Base-by-base conservation (phyloP, 2,329 filamentous ascomycete genomes). In the Claviceps capensis region DNA sequence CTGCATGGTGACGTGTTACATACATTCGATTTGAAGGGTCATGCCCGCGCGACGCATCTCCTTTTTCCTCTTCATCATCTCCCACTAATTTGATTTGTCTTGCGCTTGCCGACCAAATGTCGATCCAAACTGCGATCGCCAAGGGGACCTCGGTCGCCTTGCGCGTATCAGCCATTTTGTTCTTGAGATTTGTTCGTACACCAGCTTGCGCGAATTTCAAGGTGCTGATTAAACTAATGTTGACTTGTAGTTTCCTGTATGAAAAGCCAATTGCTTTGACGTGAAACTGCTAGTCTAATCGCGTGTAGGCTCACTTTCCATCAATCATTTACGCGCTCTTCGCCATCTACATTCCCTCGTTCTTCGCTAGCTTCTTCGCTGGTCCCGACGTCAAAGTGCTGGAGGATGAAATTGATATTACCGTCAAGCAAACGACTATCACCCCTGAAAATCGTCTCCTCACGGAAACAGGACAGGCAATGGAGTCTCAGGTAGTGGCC, bases 261-360 rank as follows among this genome's bases (percentile, higher is more conserved):
- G 66, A 22, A 26, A 36, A 9, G 11, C 6, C 17, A 45, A 46
- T 41, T 14, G 26, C 14, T 14, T 37, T n/a, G 30, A 40, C n/a
- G 26, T 37, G 46, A 17, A 41, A 55, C 14, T 26, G 6, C 17
- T 30, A 47, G 19, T 16, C 54, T 54, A 53, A 59, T 50, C 41
- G 44, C 38, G 43, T 50, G 11, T 58, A 69, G 66, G 67, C 66
- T 52, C 65, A 66, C 57, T 65, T 71, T 54, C 63, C 74, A 54
- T 81, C 81, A 34, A 59, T 78, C 40, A 70, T 81, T 3, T 80
- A 81, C 52, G 74, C 83, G 0, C 69, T 85, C 2, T 81, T 85
- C 54, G 81, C 78, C 23, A 66, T 88, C 53, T 88, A 87, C 58
- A 62, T 83, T 0, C 75, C 82, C 0, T 72, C 81, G 0, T 86